Percentiles rank a stretch among this genome's conserved stretches.
These are phyloP conservation scores for Trichoderma citrinoviride DNA, from an alignment of 2,329 filamentous ascomycete genomes.

Conservation along the genomic window DNA sequence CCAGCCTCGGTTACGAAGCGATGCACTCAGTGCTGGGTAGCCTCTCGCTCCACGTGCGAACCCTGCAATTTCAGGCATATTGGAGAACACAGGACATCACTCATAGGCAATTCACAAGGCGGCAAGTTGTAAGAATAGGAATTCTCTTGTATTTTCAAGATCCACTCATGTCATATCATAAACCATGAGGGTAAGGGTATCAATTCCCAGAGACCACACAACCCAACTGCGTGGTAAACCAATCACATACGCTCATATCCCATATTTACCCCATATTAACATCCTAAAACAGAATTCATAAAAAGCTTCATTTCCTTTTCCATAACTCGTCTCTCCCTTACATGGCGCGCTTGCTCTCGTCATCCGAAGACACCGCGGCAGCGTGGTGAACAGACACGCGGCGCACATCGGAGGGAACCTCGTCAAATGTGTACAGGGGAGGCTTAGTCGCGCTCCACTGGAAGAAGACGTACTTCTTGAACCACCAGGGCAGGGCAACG, in stretches of 20 bases:
- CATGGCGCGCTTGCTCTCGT: slow-evolving; percentile 14
- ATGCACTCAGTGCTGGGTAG: too few relatives aligned
- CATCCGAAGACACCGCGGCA: background rate
- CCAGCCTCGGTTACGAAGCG: background rate
- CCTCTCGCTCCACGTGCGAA: background rate
- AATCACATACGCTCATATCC: slow-evolving; percentile 5
- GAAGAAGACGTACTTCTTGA: slow-evolving; percentile 36
- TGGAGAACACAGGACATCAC: background rate
- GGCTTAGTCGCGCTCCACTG: slow-evolving; percentile 33
- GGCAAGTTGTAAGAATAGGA: background rate
- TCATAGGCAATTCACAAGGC: background rate
- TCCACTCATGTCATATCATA: slow-evolving; percentile 5
- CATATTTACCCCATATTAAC: background rate
- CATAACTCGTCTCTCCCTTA: background rate
- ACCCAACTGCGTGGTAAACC: background rate
- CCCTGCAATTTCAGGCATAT: background rate
- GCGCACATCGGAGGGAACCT: slow-evolving; percentile 24
- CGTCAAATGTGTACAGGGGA: slow-evolving; percentile 41
- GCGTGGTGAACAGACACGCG: slow-evolving; percentile 16
- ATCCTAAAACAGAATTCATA: background rate
- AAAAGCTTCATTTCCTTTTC: background rate
- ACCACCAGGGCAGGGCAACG: slow-evolving; percentile 34
- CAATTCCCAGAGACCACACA: slow-evolving; percentile 2
- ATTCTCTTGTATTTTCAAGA: slow-evolving; percentile 1
- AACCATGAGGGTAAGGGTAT: slow-evolving; percentile 22